Evolutionary conservation across 257 asterid species (phyloP).

Genomic region (Oldenlandia corymbosa): DNA sequence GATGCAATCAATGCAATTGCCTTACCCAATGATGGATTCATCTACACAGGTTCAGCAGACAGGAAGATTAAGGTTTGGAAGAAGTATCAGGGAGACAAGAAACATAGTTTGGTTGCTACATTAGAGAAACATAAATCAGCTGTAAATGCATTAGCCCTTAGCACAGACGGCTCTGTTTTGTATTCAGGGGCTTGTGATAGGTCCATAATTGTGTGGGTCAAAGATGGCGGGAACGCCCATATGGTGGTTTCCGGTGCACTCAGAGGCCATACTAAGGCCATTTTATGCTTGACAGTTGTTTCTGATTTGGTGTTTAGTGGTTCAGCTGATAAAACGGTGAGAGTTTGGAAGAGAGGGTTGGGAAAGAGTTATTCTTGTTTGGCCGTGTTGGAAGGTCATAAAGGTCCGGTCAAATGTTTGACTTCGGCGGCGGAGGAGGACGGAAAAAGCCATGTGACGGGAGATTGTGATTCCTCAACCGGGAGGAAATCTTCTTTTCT

Average conservation of each 20-base stretch:
- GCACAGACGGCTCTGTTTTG: slow-evolving; percentile 45
- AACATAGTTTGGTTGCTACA: slow-evolving; percentile 32
- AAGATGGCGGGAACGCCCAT: slow-evolving; percentile 29
- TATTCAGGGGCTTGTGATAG: slow-evolving; percentile 90
- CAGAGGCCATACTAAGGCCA: slow-evolving; percentile 65
- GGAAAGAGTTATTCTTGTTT: slow-evolving; percentile 53
- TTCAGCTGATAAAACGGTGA: slow-evolving; percentile 64
- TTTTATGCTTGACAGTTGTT: slow-evolving; percentile 57
- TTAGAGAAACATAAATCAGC: slow-evolving; percentile 67
- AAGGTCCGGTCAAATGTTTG: slow-evolving; percentile 73
- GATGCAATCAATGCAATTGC: slow-evolving; percentile 67
- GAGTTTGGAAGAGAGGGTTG: slow-evolving; percentile 60
- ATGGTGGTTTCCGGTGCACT: slow-evolving; percentile 65
- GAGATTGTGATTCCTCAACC: background rate
- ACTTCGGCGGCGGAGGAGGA: slow-evolving; percentile 33
- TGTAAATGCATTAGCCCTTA: slow-evolving; percentile 71
- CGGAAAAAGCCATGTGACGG: background rate
- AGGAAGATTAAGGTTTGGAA: slow-evolving; percentile 57
- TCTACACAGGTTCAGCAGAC: slow-evolving; percentile 79
- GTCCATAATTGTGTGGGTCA: slow-evolving; percentile 73
- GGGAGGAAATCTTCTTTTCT: slow-evolving; percentile 30
- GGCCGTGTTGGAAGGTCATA: slow-evolving; percentile 68
- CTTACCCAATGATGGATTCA: slow-evolving; percentile 34
- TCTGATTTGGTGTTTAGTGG: slow-evolving; percentile 65
- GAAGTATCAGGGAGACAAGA: slow-evolving; percentile 25